Base-by-base conservation (phyloP, 1,284 basidiomycete species). In the Naganishia albida region DNA sequence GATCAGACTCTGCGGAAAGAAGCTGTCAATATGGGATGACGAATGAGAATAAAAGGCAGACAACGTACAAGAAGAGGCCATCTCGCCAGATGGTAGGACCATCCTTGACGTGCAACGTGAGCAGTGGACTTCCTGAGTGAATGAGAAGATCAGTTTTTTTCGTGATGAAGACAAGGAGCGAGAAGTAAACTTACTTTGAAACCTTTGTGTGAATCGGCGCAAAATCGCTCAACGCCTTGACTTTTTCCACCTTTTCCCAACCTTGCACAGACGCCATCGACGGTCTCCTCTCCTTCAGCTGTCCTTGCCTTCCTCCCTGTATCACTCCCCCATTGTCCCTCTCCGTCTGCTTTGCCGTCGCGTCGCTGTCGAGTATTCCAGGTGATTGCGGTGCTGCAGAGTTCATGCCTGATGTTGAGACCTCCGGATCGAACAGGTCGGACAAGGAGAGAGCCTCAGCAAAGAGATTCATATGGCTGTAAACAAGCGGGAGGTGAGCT, bases 201-300 rank as follows among this genome's bases (percentile, higher is more conserved):
- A 95, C 87, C 72, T 83, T 87, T 70, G 91, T 79, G 75, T 94
- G 90, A 20, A 97, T 86, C 0, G 93, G 93, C 1, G 93, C 93
- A 75, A 95, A 97, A 77, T 96, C 93, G 12, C 89, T 91, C 50
- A 94, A 81, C 0, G 93, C 92, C 59, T 90, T 88, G 16, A 96
- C 86, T 79, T 91, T 93, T 73, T 88, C 83, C 34, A 86, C 82
- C 39, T 83, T 80, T 26, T 74, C 72, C 42, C 73, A 76, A 15
- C 40, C 54, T 38, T 67, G 63, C 0, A 75, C 72, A 13, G 77
- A 77, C 16, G 75, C 73, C 20, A 80, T 78, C 54, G 77, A 77
- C 12, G 48, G 44, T 23, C 59, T 20, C 30, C 51, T 46, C 60
- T 25, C 62, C 18, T 23, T 51, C 34, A 28, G 20, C 20, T 15